Evolutionary conservation across 768 basidiomycete species (phyloP), one percentile per base, ranked within the genome.

Genomic region (Podaxis sp.): DNA sequence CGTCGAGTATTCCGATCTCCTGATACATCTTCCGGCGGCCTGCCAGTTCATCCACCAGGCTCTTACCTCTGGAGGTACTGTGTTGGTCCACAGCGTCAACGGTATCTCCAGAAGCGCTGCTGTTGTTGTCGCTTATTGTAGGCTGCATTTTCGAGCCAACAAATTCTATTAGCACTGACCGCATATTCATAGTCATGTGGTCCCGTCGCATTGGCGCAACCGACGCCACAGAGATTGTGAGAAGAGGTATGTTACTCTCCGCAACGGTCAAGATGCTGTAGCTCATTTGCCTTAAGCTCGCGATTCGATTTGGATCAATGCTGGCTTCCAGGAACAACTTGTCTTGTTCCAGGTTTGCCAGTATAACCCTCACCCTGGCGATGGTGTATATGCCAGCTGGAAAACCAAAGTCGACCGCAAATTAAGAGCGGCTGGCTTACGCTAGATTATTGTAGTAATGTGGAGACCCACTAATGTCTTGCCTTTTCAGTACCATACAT

Each of bases 271-370:
- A 15, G n/a, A 22, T 8, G 49, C 53, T 27, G n/a, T 59, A 37
- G 51, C 61, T 63, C 12, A 62, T 22, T 61, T 25, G 38, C 6
- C 36, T 64, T 55, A 66, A 91, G 89, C 84, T 53, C 87, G 89
- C 54, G 85, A 89, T 72, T 88, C 90, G 68, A 88, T 90, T 57
- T 91, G 89, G 89, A 82, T 85, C 64, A 89, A 85, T 64, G 82
- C 87, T n/a, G 90, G 89, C 49, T 91, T 91, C 73, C 85, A 88
- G 61, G 88, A 90, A 74, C 90, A 92, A 67, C 81, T 92, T 27
- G 85, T 90, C 37, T 76, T 92, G 52, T 91, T 89, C 59, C 88
- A 88, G 68, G 78, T 91, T 36, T 91, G 90, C 71, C 79, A 80
- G 71, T 91, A 91, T 64, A 78, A 78, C 25, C 89, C 89, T 12